Conservation (phyloP, 257 asterid genomes). For the Penstemon newberryi region DNA sequence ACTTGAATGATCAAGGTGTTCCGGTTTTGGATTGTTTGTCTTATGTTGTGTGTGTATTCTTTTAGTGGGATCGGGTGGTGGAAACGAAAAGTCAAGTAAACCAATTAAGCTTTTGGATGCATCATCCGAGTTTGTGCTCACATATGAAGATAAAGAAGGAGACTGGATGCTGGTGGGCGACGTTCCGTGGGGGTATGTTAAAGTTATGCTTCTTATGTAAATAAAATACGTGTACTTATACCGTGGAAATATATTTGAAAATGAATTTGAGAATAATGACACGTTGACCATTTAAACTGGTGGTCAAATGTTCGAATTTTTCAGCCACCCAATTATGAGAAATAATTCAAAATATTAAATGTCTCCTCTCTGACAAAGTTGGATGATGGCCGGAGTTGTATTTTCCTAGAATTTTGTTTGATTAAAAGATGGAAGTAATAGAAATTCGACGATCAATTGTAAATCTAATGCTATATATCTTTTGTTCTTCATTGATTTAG, state of each 20-base stretch:
- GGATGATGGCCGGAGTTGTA: too few relatives aligned
- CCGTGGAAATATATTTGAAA: too few relatives aligned
- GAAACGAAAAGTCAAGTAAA: constrained; percentile 46
- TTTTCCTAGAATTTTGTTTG: too few relatives aligned
- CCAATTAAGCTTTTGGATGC: constrained; percentile 70
- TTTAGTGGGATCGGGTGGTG: constrained; percentile 40
- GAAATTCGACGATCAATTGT: background rate
- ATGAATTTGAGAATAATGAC: too few relatives aligned
- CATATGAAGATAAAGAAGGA: constrained; percentile 84
- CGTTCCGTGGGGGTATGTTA: constrained; percentile 78
- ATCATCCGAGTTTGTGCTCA: constrained; percentile 74
- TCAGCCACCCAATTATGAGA: too few relatives aligned
- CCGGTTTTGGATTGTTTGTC: background rate
- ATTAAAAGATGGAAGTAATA: background rate
- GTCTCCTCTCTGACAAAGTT: too few relatives aligned
- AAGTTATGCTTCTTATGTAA: background rate
- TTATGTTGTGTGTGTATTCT: constrained; percentile 10
- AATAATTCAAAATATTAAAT: too few relatives aligned
- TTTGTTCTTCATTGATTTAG: constrained; percentile 31
- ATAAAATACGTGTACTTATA: background rate
- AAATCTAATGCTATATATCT: constrained; percentile 3
- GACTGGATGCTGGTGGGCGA: constrained; percentile 96
- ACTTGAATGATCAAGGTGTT: too few relatives aligned
- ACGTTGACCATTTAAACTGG: too few relatives aligned
- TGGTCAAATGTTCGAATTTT: too few relatives aligned